A percentile compares a stretch with the other conserved stretches of the same genome.
phyloP scores from a whole-genome alignment of 164 flowering plant genomes.

The Paratinospora sagittata region DNA sequence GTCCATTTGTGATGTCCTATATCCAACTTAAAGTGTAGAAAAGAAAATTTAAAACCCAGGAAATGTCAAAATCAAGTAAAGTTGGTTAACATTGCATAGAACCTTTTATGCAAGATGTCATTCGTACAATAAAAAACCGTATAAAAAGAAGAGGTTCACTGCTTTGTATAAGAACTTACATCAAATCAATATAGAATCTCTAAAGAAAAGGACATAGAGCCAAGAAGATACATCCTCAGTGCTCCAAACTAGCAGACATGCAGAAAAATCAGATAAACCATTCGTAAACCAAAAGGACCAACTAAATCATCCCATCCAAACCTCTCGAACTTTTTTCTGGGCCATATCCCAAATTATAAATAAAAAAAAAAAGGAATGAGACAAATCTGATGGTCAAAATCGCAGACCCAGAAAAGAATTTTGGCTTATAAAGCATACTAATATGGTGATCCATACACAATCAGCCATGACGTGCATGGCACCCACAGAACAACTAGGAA shows the following conservation, averaged over 20 bases:
- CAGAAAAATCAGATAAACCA: slow-evolving; percentile 2
- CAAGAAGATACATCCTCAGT: neutral
- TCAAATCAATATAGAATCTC: neutral
- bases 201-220: neutral
- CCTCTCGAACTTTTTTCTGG: neutral
- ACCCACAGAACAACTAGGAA: neutral
- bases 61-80: neutral
- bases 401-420: no score
- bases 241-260: neutral
- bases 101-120: neutral
- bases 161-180: neutral
- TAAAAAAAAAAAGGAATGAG: no score
- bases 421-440: no score
- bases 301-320: neutral
- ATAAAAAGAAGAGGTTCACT: no score
- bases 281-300: neutral
- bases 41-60: neutral
- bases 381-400: no score
- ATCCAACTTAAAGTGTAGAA: neutral
- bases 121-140: no score
- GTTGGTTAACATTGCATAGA: neutral
- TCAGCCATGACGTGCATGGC: neutral
- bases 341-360: no score
- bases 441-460: no score
- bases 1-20: neutral